Base-by-base conservation (phyloP, 208 protist species). In the Herpetomonas tarakana region DNA sequence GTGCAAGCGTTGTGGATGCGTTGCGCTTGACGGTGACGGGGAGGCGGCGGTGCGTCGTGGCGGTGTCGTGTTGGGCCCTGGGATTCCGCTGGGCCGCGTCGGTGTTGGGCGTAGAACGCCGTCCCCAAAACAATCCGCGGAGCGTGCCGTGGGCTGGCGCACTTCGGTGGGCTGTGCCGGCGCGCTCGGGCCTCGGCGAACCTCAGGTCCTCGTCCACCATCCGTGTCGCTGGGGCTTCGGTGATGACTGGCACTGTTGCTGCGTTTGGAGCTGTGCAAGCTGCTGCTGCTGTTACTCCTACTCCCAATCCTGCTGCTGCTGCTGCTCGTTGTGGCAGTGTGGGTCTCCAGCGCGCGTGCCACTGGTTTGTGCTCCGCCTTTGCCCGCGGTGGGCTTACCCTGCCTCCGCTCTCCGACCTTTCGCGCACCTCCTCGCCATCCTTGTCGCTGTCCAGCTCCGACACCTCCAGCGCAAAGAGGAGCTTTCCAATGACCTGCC, bases 401-500 rank as follows among this genome's bases (percentile, higher is more conserved):
- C 16, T 11, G 44, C 44, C 16, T 49, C 44, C 44, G 16, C 11
- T 24, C 28, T 24, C 28, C 51, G 51, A 39, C 28, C 3, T 18
- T 11, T 31, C 51, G 18, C 28, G 27, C 22, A 24, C 1, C 19
- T 49, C 18, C 2, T 6, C 39, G n/a, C 24, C 39, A 39, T 22
- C n/a, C 19, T 60, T 51, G 12, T 66, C 63, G 0, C 35, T 60
- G 7, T 74, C 76, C 3, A 73, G 22, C 29, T 88, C 78, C 28
- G 68, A 58, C 63, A 80, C 80, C 26, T 82, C 56, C 0, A 96
- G 53, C 0, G 80, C 66, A 58, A 96, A 91, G 47, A 93, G 68
- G 4, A 96, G 80, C 46, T 85, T 89, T 3, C 90, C 90, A 1
- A 91, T 78, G 6, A 87, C 78, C 51, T 86, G 66, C 0, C 76